Evolutionary conservation across 2,329 filamentous ascomycete genomes (phyloP), one percentile per base, ranked within the genome.

Genomic region (Fusarium papillatum): DNA sequence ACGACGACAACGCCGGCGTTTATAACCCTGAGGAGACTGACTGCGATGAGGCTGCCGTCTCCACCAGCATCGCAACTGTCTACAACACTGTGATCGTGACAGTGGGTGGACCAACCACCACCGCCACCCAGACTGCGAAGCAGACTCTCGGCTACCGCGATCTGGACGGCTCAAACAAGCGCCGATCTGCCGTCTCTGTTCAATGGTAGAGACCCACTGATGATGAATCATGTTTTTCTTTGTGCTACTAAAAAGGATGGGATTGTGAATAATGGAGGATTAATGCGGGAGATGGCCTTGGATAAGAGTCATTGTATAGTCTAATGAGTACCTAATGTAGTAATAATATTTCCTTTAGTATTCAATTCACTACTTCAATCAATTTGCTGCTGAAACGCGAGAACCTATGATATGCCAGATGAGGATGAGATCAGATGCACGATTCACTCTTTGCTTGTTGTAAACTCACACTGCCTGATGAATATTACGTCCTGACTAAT

Each of bases 71-170:
- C 29, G 72, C 80, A 14, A 84, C 83, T 17, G 76, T 81, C 39
- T 85, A 82, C 73, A 85, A 84, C 76, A 85, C 83, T 2, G 76
- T 85, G n/a, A 70, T 80, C 19, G 78, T 82, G 68, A 84, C 83
- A 8, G 76, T 83, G 36, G 70, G 68, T 50, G 62, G 38, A 11
- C 67, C 69, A 8, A 39, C 70, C n/a, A 70, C 79, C 26, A 70
- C 61, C 43, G 22, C 43, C 22, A 55, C 74, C 13, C 57, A 60
- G 19, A 24, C 50, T 61, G 39, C 61, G 36, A 60, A 71, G 57
- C 69, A 64, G 39, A 41, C 53, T 5, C 53, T 57, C 29, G 29
- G 29, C 19, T 57, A 34, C 48, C 70, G 64, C n/a, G 53, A 34
- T 16, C n/a, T 60, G 24, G 60, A 63, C n/a, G 48, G 53, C 34